Evolutionary conservation across 305 asterid genomes (phyloP), one percentile per base, ranked within the genome.

Genomic region (Fraxinus sp.): DNA sequence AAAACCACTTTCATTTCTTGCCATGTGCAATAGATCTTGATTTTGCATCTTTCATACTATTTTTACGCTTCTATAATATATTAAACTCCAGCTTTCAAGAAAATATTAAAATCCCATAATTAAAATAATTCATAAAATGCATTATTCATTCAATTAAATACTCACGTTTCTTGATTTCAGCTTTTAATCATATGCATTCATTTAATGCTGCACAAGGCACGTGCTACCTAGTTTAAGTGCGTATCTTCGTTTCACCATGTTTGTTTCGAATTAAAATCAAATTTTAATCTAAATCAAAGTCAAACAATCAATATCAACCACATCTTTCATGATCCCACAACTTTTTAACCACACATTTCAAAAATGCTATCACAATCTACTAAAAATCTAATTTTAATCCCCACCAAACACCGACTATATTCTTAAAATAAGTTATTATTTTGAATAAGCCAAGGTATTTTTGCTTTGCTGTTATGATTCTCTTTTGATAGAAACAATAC

Each of bases 391-490:
- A 30, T 30, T 30, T 30, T 30, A 30, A 30, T 30, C 3, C 33
- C 33, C 33, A 30, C 33, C 33, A 30, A 30, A 30, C 33, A 30
- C 3, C 33, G 3, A 30, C 33, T 30, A 57, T 57, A 22, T 22
- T 26, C 5, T 66, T 9, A 66, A 22, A 22, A 66, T 22, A 66
- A 4, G 7, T 66, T 2, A 24, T 64, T 22, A 28, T 18, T 68
- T 28, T 28, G 36, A 68, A 26, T 11, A 68, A 68, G 74, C 37
- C 74, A 26, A 28, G 20, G 14, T 11, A 68, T 68, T 68, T 10
- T 68, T 68, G 74, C 74, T 30, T 28, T 28, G 74, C 74, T 26
- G 74, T 68, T 68, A 30, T 68, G 74, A 68, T 68, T 68, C 74
- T 68, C 36, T 28, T 10, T 68, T 28, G 74, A 68, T 28, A 9